phyloP scores from a whole-genome alignment of 2,329 filamentous ascomycete species.

The Didymella lethalis region DNA sequence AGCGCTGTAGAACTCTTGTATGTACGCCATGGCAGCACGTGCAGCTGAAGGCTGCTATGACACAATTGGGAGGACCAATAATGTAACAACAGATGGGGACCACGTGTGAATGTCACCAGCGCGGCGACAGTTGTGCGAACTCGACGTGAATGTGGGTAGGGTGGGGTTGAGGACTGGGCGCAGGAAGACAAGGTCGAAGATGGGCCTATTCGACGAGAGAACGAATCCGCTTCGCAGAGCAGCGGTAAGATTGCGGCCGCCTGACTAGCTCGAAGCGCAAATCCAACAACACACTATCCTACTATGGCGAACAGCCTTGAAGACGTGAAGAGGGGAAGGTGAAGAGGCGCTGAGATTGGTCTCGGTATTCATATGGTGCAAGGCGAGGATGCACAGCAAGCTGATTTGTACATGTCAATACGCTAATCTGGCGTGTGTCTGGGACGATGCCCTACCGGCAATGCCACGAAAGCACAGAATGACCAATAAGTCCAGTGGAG shows the following conservation, averaged over 20 bases:
- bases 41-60: conserved; percentile 4
- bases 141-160: conserved; percentile 31
- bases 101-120: conserved; percentile 6
- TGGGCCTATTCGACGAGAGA: conserved; percentile 32
- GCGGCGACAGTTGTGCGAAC: conserved; percentile 17
- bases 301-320: conserved; percentile 1
- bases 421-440: conserved; percentile 25
- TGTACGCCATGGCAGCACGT: conserved; percentile 27
- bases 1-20: conserved; percentile 18
- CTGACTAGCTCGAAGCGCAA: conserved; percentile 5
- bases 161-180: conserved; percentile 23
- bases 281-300: conserved; percentile 3
- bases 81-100: conserved; percentile 8
- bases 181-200: conserved; percentile 25
- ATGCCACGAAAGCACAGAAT: conserved; percentile 39
- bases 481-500: conserved; percentile 22
- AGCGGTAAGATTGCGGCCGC: conserved; percentile 29
- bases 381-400: conserved; percentile 19
- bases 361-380: conserved; percentile 35
- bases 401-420: conserved; percentile 28
- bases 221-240: conserved; percentile 34
- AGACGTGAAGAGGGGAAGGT: conserved; percentile 26
- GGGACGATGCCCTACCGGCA: conserved; percentile 30
- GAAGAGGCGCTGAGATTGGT: conserved; percentile 21
- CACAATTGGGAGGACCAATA: conserved; percentile 9